Conservation (phyloP, 768 basidiomycete genomes). For the Sistotremastrum niveocremeum region DNA sequence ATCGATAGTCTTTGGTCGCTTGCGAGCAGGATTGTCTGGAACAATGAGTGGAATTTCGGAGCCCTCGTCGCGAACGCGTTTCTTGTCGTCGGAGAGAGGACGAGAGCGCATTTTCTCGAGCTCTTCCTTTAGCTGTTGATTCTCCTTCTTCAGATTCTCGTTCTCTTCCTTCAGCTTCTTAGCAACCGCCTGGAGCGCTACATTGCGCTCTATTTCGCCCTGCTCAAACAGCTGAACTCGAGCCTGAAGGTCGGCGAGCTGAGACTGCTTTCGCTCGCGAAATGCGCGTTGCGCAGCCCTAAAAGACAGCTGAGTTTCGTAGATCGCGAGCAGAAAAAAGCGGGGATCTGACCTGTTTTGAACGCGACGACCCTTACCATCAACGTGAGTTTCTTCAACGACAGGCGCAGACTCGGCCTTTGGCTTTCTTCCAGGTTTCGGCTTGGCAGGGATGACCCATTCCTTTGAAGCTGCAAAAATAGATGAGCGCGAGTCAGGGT, state of each 20-base stretch:
- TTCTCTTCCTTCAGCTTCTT: conserved; percentile 84
- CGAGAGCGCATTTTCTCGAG: conserved; percentile 26
- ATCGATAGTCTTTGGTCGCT: conserved; percentile 9
- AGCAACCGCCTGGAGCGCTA: conserved; percentile 70
- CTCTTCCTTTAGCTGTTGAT: conserved; percentile 37
- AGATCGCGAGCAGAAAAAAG: conserved; percentile 1
- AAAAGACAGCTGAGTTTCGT: conserved; percentile 3
- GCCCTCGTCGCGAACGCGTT: conserved; percentile 45
- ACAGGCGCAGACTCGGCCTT: conserved; percentile 45
- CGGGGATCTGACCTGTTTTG: conserved; percentile 49
- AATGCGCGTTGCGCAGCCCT: conserved; percentile 86
- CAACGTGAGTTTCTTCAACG: conserved; percentile 29
- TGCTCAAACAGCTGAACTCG: conserved; percentile 77
- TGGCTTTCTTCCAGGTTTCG: conserved; percentile 79
- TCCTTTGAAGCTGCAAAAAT: conserved; percentile 62
- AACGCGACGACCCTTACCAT: conserved; percentile 52
- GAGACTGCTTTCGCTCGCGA: conserved; percentile 78
- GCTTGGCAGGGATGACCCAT: conserved; percentile 78
- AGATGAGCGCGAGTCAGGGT: conserved; percentile 2
- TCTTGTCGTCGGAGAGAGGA: conserved; percentile 30
- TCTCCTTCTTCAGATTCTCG: conserved; percentile 57
- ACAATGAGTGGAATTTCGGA: conserved; percentile 18
- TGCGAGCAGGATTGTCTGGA: conserved; percentile 4
- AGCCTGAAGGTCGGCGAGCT: conserved; percentile 77
- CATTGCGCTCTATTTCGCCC: conserved; percentile 80